Conservation (phyloP, 2,329 filamentous ascomycete species). For the Juglanconis oblonga region DNA sequence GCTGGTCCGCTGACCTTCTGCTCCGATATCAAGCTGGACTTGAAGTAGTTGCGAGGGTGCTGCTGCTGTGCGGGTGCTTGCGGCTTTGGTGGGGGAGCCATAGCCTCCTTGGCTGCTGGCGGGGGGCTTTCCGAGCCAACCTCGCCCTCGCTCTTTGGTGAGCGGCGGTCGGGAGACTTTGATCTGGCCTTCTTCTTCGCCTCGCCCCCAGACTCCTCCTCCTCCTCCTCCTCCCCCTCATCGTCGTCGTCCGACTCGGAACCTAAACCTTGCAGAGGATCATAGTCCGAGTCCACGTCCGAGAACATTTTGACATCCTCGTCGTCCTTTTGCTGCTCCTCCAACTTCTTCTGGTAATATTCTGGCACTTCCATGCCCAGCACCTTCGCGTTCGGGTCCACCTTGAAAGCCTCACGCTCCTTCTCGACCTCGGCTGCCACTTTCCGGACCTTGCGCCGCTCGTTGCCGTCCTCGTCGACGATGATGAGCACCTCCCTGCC, state of each 20-base stretch:
- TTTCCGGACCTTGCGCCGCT: conserved; percentile 63
- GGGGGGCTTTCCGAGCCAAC: conserved; percentile 21
- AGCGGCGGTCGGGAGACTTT: not conserved
- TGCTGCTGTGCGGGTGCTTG: conserved; percentile 28
- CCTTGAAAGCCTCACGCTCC: conserved; percentile 39
- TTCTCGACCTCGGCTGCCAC: conserved; percentile 38
- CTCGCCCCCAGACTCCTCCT: conserved; percentile 30
- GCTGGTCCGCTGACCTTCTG: conserved; percentile 50
- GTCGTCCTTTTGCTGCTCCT: conserved; percentile 45
- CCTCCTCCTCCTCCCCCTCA: conserved; percentile 26
- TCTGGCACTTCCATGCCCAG: conserved; percentile 67
- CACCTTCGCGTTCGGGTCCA: conserved; percentile 54
- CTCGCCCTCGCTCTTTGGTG: conserved; percentile 20
- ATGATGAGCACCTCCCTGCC: conserved; percentile 64
- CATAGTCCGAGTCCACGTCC: conserved; percentile 63
- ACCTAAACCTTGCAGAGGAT: conserved; percentile 62
- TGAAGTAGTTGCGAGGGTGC: conserved; percentile 59
- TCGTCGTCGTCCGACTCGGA: conserved; percentile 41
- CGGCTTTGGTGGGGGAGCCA: conserved; percentile 46
- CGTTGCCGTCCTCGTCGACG: conserved; percentile 63
- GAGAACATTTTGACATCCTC: conserved; percentile 65
- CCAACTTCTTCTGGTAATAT: conserved; percentile 47
- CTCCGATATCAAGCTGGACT: conserved; percentile 55
- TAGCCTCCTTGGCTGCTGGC: conserved; percentile 28
- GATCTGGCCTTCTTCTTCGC: conserved; percentile 21